These are phyloP conservation scores for Pelargonium citronellum DNA, from an alignment of 441 rosid species.

Conservation along the genomic window DNA sequence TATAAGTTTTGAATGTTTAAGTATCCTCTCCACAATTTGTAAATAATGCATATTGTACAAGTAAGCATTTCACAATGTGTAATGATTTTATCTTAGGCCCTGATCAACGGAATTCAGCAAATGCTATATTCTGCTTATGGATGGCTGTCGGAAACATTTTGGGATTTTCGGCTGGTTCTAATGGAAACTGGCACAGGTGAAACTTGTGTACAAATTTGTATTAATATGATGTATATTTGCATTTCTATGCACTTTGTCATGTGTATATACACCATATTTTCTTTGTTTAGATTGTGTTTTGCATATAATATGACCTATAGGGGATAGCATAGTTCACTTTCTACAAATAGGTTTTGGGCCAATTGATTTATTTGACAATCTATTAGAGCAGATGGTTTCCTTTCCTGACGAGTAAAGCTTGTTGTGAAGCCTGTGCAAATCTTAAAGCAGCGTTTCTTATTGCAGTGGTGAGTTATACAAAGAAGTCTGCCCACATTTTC, in stretches of 20 bases:
- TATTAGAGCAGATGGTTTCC: conserved; percentile 84
- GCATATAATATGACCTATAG: neutral
- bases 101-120: conserved; percentile 84
- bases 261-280: neutral
- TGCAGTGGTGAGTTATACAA: conserved; percentile 64
- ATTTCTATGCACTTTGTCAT: neutral
- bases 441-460: conserved; percentile 92
- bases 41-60: conserved; percentile 13
- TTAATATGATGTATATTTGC: neutral
- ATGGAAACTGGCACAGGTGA: conserved; percentile 87
- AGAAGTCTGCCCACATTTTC: neutral
- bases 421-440: conserved; percentile 94
- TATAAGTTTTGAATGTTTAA: conserved; percentile 13
- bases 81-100: conserved; percentile 47
- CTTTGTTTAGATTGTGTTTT: neutral
- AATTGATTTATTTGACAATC: conserved; percentile 19
- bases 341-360: conserved; percentile 9
- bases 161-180: conserved; percentile 96
- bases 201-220: conserved; percentile 21
- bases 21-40: conserved; percentile 6
- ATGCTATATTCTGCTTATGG: conserved; percentile 92
- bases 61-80: conserved; percentile 18
- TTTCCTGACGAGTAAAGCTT: conserved; percentile 76
- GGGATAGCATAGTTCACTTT: conserved; percentile 7
- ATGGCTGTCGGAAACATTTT: conserved; percentile 94